Evolutionary conservation across 2,329 filamentous ascomycete species (phyloP).

Genomic region (Botrytis squamosa): DNA sequence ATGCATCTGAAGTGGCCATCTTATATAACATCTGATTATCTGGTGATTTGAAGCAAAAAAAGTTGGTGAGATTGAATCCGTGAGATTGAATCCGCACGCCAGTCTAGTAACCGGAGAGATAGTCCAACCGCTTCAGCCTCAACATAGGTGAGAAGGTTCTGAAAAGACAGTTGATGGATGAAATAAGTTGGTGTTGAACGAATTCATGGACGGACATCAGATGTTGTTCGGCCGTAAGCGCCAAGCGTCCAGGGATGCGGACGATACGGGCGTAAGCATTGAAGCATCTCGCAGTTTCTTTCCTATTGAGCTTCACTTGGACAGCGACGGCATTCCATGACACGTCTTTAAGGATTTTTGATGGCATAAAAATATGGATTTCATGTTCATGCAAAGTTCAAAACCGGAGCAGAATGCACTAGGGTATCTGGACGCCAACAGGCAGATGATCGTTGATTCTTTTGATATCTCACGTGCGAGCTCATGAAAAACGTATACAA

Average conservation of each 20-base stretch:
- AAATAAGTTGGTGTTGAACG: neutral
- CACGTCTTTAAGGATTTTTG: neutral
- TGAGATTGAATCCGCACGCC: neutral
- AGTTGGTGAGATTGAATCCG: neutral
- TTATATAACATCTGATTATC: neutral
- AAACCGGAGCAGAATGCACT: neutral
- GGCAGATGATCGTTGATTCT: neutral
- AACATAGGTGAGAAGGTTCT: neutral
- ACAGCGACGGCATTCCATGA: neutral
- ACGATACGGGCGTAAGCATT: neutral
- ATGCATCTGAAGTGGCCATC: neutral
- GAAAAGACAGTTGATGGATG: neutral
- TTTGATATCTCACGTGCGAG: neutral
- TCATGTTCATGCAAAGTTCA: too few species aligned
- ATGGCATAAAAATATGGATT: neutral
- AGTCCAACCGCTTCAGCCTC: neutral
- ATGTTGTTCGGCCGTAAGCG: neutral
- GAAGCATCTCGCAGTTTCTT: neutral
- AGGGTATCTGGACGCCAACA: neutral
- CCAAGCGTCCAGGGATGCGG: neutral
- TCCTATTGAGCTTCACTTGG: neutral
- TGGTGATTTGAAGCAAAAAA: neutral
- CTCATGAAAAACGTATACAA: neutral
- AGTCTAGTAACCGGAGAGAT: neutral
- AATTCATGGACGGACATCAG: neutral